A percentile compares a stretch with the other conserved stretches of the same genome.
phyloP scores from a whole-genome alignment of 169 alveolate genomes.

The Babesia bigemina region DNA sequence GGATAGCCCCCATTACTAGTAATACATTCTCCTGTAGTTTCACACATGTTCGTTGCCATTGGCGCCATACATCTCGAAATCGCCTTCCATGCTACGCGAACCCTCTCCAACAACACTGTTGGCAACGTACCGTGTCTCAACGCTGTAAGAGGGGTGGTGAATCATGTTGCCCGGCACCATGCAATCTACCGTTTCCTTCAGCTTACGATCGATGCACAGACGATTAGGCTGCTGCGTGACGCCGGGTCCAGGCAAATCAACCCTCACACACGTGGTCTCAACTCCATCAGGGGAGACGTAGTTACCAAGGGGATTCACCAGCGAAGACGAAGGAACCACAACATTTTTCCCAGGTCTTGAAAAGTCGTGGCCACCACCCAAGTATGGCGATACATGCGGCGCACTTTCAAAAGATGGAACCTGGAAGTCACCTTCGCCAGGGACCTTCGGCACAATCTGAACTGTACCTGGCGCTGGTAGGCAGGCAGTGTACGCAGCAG shows the following conservation, averaged over 20 bases:
- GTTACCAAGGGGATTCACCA: neutral
- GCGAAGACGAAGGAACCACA: neutral
- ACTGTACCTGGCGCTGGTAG: no score
- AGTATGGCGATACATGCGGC: no score
- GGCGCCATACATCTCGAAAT: neutral
- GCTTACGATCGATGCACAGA: neutral
- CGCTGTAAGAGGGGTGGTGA: neutral
- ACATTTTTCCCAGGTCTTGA: neutral
- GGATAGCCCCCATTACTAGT: no score
- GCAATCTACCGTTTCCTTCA: neutral
- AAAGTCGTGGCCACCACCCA: neutral
- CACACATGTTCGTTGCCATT: neutral
- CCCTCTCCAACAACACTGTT: neutral
- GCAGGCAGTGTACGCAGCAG: neutral
- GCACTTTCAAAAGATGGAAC: no score
- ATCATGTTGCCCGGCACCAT: neutral
- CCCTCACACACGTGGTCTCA: neutral
- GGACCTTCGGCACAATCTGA: no score
- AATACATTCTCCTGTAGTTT: no score
- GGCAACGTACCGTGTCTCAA: neutral
- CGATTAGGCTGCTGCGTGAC: no score
- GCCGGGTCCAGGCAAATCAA: no score
- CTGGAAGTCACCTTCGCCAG: no score
- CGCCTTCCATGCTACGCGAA: slow-evolving; percentile 7
- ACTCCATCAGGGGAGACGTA: neutral